Base-by-base conservation (phyloP, 139 green algal species). In the Bryopsis sp. region DNA sequence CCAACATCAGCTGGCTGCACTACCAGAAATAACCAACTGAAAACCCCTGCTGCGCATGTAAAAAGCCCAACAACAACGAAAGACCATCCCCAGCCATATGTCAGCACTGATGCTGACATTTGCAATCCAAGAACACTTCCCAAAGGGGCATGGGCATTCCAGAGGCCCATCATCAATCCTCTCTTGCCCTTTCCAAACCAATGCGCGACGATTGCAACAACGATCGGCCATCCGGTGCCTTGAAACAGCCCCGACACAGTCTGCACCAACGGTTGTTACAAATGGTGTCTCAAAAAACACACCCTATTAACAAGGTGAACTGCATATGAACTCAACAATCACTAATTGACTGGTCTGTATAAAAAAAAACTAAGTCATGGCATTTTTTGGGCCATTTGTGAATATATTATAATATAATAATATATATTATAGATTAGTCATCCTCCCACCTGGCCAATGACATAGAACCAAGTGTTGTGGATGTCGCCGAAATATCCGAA, bases 161-260 rank as follows among this genome's bases (percentile, higher is more conserved):
- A 98, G 29, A 97, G 74, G 58, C 92, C 92, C 87, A 98, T 96
- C 64, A 97, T 85, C 0, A 97, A 76, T 2, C 92, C 92, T 5
- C 91, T 81, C 73, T 94, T 91, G 54, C 86, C 84, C 71, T 96
- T 96, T 58, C 90, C 92, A 80, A 86, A 95, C 92, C 92, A 98
- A 78, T 96, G 96, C 38, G 86, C 92, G 67, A 97, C 88, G 19
- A 97, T 82, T 39, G 78, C 79, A 35, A 98, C 92, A 15, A 98
- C 92, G 58, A 76, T 87, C 2, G 92, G 92, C 92, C 92, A 98
- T 28, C 92, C 92, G 0, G 88, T 95, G 46, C 82, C 87, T 75
- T 97, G 90, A 62, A 96, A 86, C 32, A 96, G 62, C 24, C 92
- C 92, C 43, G 76, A 85, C 6, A 77, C 39, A 24, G 89, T 64